Conservation (phyloP, 192 early-diverging fungal genomes). For the Piromyces finnis region DNA sequence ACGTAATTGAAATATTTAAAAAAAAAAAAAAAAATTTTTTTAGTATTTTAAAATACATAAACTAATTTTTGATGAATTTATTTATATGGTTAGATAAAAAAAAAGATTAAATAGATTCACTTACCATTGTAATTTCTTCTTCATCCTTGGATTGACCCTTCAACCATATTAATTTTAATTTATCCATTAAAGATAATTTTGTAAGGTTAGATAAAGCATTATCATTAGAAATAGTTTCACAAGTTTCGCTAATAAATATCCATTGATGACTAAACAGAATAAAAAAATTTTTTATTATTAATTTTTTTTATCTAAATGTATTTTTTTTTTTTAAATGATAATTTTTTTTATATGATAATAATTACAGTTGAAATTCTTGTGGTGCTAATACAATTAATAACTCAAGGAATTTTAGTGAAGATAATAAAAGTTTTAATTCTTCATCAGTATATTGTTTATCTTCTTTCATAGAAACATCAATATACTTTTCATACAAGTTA, state of each 20-base stretch:
- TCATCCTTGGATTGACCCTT: background rate
- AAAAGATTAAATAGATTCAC: too few species aligned
- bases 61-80: too few species aligned
- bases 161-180: background rate
- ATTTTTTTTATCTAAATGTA: too few species aligned
- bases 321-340: too few species aligned
- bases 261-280: constrained; percentile 54
- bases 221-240: constrained; percentile 37
- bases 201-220: background rate
- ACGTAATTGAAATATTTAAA: too few species aligned
- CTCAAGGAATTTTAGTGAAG: constrained; percentile 79
- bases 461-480: constrained; percentile 22
- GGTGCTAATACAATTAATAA: constrained; percentile 57
- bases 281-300: too few species aligned
- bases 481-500: constrained; percentile 38
- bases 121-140: background rate
- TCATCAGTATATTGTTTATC: constrained; percentile 16
- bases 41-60: too few species aligned
- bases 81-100: too few species aligned
- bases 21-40: background rate
- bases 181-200: background rate
- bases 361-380: constrained; percentile 71
- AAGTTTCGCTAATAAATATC: constrained; percentile 80
- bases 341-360: background rate
- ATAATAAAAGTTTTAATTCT: constrained; percentile 51